Evolutionary conservation across 495 filamentous ascomycete genomes (phyloP), one percentile per base, ranked within the genome.

Genomic region (Trichoderma parareesei): DNA sequence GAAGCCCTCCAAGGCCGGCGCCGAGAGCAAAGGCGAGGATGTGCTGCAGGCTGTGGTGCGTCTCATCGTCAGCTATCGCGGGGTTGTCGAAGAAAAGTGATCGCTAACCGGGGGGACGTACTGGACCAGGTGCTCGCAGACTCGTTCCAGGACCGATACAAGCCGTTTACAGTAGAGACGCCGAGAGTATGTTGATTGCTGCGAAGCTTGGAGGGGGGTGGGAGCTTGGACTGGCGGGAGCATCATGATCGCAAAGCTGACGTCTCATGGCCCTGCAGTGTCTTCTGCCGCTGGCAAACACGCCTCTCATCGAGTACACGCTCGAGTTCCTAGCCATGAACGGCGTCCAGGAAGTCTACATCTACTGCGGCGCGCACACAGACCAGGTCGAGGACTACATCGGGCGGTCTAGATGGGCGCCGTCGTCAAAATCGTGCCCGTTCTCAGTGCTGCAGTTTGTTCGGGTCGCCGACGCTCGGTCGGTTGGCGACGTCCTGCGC

Each of bases 271-370:
- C 27, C 27, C 48, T 18, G 38, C 68, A 95, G 92, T 98, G 95
- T 81, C 88, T 99, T 38, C 81, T 99, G 40, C 93, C 93, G 38
- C 81, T 99, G 65, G 95, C 90, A 60, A 98, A 98, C 70, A 90
- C 87, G 3, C 95, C 95, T 20, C 79, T 98, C 64, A 96, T 99
- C 76, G 93, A 98, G 77, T 97, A 99, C 74, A 97, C 93, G 4
- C 85, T 97, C 67, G 94, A 99, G 73, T 97, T 94, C 73, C 88
- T 99, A 0, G 93, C 93, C 61, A 90, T 90, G 82, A 90, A 93
- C 43, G 93, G 93, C 41, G 91, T 97, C 1, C 84, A 93, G 66
- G 92, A 97, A 43, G 87, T 97, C 46, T 94, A 91, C 71, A 82
- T 99, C 65, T 98, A 96, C 74, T 93, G 88, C 67, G 90, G 91